Conservation (phyloP, 2,329 filamentous ascomycete genomes). For the Leptosphaerulina australis region DNA sequence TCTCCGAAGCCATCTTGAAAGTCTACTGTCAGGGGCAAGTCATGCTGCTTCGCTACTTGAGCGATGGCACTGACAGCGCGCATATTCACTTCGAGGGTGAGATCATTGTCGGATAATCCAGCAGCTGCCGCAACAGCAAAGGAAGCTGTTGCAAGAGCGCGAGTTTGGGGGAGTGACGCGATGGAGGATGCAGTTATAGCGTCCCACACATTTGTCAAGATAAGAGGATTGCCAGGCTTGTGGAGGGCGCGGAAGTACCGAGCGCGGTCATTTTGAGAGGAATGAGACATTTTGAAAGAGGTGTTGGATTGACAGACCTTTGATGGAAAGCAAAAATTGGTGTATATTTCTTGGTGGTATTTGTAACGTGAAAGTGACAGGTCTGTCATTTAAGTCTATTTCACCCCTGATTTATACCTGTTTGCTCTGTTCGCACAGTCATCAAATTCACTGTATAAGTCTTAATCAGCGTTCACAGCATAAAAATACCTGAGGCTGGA, state of each 20-base stretch:
- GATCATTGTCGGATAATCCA: conserved; percentile 45
- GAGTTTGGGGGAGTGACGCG: conserved; percentile 51
- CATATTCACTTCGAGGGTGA: conserved; percentile 61
- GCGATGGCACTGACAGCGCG: conserved; percentile 55
- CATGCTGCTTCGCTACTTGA: conserved; percentile 48
- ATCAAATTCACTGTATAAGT: no score
- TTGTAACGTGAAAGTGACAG: no score
- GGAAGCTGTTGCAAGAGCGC: conserved; percentile 50
- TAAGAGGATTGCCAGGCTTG: conserved; percentile 56
- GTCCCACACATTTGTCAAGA: conserved; percentile 65
- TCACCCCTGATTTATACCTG: no score
- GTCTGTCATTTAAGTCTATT: no score
- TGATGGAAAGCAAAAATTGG: not conserved
- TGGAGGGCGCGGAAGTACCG: conserved; percentile 53
- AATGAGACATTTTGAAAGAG: not conserved
- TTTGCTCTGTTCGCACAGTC: no score
- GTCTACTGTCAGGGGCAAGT: conserved; percentile 62
- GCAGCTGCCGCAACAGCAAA: conserved; percentile 43
- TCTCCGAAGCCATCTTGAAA: conserved; percentile 65
- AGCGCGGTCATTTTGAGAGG: not conserved
- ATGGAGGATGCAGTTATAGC: conserved; percentile 56
- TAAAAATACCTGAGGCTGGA: not conserved
- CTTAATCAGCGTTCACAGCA: no score
- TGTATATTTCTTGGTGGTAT: no score
- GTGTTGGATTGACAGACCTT: not conserved